Base-by-base conservation (phyloP, 176 grass and related monocot species). In the Metroxylon sagu region DNA sequence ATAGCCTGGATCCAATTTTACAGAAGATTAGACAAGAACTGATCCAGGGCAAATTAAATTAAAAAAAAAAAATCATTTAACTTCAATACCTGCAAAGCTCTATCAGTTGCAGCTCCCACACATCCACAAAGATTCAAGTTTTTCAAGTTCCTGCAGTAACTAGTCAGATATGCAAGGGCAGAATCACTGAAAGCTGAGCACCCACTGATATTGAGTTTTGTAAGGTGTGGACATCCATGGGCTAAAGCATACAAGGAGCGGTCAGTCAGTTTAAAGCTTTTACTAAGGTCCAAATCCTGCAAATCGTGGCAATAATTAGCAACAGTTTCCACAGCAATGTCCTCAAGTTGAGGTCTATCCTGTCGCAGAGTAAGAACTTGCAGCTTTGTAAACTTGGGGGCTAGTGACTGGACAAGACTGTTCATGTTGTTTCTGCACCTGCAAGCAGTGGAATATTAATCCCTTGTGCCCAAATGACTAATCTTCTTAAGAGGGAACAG, bases 381-480 rank as follows among this genome's bases (percentile, higher is more conserved):
- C 21, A 96, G 69, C 56, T 85, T 90, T 10, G 78, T 75, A 57
- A 90, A 87, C 75, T 85, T 96, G 63, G 68, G 83, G 30, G 60
- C 80, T 2, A 90, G 64, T 31, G 83, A 90, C 35, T 72, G 63
- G 53, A 90, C 68, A 16, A 96, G 79, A 71, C 71, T 69, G 76
- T 77, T 87, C 86, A 90, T 90, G 66, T 90, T 85, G 27, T 84
- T 49, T 61, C 80, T 77, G 69, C 86, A 90, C 91, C 91, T 96
- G 74, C 21, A 78, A 75, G 60, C 50, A 51, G 54, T 15, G 57
- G 4, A 48, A 55, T 10, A 4, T 64, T 16, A 53, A 53, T 53
- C 4, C 0, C 35, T 12, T 43, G 35, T 12, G 7, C 35, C 35
- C 35, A 43, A 43, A 43, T 10, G 3, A 43, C 35, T 43, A 43